Evolutionary conservation across 352 stramenopile genomes (phyloP).

Genomic region (Globisporangium rhizosaccharum): DNA sequence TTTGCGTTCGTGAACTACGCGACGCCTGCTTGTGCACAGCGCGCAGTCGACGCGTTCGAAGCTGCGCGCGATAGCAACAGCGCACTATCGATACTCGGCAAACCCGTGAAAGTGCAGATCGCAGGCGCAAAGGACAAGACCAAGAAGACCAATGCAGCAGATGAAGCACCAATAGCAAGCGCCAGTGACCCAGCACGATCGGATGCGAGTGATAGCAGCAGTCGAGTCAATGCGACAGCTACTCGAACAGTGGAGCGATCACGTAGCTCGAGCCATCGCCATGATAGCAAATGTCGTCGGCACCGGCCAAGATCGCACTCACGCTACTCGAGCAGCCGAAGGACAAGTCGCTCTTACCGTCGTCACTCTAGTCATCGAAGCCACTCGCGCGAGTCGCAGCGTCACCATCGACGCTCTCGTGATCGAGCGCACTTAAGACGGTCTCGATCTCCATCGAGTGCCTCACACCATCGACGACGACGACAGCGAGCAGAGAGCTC

Average conservation of each 20-base stretch:
- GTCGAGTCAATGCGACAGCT: background rate
- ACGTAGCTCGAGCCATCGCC: background rate
- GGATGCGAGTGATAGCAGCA: background rate
- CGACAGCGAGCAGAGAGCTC: conserved; percentile 8
- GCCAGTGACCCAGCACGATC: too few species aligned
- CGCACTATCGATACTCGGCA: conserved; percentile 57
- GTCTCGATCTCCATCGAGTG: too few species aligned
- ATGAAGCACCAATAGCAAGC: background rate
- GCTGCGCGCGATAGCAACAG: conserved; percentile 13
- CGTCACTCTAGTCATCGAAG: too few species aligned
- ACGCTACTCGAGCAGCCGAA: background rate
- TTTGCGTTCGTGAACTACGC: conserved; percentile 78
- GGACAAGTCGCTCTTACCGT: too few species aligned
- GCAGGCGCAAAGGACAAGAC: conserved; percentile 33
- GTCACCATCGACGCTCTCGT: background rate
- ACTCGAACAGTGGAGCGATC: background rate
- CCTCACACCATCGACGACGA: background rate
- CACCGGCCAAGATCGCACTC: background rate
- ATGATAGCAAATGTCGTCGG: background rate
- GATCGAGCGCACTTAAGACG: background rate
- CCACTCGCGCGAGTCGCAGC: background rate
- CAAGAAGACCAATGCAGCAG: background rate
- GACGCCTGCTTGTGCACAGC: conserved; percentile 31
- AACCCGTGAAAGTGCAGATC: conserved; percentile 70
- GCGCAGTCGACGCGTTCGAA: conserved; percentile 39